Percentiles rank a stretch among this genome's conserved stretches.
Conservation (phyloP, 192 early-diverging fungal species). For the Phlyctochytrium arcticum region DNA sequence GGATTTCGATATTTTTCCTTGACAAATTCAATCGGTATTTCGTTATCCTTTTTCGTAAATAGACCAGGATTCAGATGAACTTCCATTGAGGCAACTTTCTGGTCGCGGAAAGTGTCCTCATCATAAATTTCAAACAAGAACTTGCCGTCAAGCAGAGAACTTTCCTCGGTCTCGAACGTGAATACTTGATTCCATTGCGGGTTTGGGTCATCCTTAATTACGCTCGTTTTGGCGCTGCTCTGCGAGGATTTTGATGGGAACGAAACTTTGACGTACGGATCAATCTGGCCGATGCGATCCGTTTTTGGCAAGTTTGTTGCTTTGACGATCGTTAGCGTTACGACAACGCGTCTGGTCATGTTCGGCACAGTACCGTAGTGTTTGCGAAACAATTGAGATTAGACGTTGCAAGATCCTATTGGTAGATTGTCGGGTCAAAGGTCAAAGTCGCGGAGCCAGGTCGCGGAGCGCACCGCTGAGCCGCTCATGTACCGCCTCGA, state of each 20-base stretch:
- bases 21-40: background rate
- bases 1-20: background rate
- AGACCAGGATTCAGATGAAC: background rate
- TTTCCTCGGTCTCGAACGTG: background rate
- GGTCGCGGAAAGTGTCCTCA: slow-evolving; percentile 2
- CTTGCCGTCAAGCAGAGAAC: background rate
- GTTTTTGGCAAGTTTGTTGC: slow-evolving; percentile 3
- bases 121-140: slow-evolving; percentile 2
- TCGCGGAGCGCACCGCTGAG: no score
- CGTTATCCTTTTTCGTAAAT: background rate
- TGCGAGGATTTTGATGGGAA: background rate
- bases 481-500: no score
- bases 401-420: no score
- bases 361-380: no score
- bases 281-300: background rate
- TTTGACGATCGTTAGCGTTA: background rate
- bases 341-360: background rate
- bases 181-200: background rate
- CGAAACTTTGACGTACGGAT: background rate
- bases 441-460: no score
- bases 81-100: background rate
- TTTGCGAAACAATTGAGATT: no score
- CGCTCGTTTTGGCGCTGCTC: background rate
- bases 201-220: background rate
- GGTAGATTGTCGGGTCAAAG: no score